Evolutionary conservation across 164 flowering plant species (phyloP), one percentile per base, ranked within the genome.

Genomic region (Nelumbo lutea): DNA sequence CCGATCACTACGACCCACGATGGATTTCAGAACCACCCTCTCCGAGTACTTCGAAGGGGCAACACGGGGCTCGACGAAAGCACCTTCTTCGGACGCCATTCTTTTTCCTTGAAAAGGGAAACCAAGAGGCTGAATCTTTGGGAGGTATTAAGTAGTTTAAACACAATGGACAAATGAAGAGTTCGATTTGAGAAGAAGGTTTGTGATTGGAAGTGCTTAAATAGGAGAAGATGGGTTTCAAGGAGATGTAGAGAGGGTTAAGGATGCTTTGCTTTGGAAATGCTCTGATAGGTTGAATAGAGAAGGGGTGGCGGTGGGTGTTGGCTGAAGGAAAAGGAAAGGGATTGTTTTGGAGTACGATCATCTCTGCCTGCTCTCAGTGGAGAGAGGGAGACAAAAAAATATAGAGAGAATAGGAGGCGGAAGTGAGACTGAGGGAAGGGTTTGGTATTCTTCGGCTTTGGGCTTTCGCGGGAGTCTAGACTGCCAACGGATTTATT

Each of bases 11-110:
- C 87, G 80, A 63, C 75, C 74, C 27, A 88, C 39, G 9, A 92
- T 72, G 39, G 85, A 67, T 75, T 83, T 87, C 68, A 95, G 38
- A 59, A 81, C 41, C 1, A 89, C 96, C 78, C 97, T 73, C 59
- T 81, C 84, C 38, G 97, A 84, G 79, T 89, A 92, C 65, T 84
- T 88, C 45, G 70, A 77, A 27, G 59, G 70, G 8, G 63, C 72
- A 43, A 73, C 48, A 0, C 70, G 73, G 64, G 14, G 63, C 6
- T 64, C 53, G 6, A 60, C 5, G 42, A 44, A 27, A 3, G 9
- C 52, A 1, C 50, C 71, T 76, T 78, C 74, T 58, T 79, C 65
- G 6, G 82, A 52, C 1, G 76, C 74, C 83, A 77, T 77, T 4
- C 65, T 67, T 46, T 9, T 42, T 68, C 41, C 38, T 2, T 13